phyloP scores from a whole-genome alignment of 2,329 filamentous ascomycete genomes.

The Colletotrichum sp. region DNA sequence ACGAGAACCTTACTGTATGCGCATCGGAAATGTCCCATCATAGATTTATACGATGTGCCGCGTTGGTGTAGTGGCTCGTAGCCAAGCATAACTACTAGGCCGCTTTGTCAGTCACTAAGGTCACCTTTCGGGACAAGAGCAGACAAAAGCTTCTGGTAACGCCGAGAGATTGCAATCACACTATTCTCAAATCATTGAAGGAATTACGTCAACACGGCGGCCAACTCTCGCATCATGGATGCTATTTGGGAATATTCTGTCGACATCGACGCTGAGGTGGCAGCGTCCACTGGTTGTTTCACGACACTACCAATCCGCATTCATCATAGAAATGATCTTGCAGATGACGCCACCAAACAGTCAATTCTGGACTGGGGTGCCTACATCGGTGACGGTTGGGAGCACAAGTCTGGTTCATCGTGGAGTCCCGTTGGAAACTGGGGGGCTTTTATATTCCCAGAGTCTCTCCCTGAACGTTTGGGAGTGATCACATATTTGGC shows the following conservation, averaged over 20 bases:
- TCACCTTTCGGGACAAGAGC: not conserved
- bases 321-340: not conserved
- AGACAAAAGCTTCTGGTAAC: not conserved
- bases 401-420: not conserved
- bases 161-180: not conserved
- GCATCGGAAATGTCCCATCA: not conserved
- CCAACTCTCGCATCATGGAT: not conserved
- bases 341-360: not conserved
- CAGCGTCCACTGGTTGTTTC: not conserved
- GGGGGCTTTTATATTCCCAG: constrained; percentile 8
- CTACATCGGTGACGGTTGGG: not conserved
- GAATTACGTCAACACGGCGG: not conserved
- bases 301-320: constrained; percentile 3
- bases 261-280: not conserved
- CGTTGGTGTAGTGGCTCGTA: not conserved
- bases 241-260: not conserved
- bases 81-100: not conserved
- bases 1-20: not conserved
- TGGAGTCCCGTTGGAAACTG: constrained; percentile 5
- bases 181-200: not conserved
- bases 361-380: not conserved
- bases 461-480: not conserved
- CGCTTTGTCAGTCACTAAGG: not conserved
- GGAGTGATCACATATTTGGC: not conserved
- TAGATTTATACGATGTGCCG: not conserved